Evolutionary conservation across 495 filamentous ascomycete species (phyloP).

Genomic region (Sphaerosporella brunnea): DNA sequence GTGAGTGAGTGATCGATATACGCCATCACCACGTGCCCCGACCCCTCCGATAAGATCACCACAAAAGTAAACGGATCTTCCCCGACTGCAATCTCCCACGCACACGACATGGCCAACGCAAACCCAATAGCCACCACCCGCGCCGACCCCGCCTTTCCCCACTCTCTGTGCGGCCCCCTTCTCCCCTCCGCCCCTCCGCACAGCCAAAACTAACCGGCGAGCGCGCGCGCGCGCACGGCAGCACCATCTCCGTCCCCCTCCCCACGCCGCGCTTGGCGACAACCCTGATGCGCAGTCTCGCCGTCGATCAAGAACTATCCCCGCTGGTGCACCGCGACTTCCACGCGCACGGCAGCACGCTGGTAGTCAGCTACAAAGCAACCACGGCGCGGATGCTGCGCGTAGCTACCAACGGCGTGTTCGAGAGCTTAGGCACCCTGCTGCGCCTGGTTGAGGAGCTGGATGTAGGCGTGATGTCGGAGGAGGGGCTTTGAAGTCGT

Average conservation of each 20-base stretch:
- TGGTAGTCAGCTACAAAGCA: conserved; percentile 64
- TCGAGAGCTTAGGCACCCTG: conserved; percentile 73
- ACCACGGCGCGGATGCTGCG: conserved; percentile 92
- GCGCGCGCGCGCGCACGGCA: conserved; percentile 29
- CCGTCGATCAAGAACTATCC: conserved; percentile 80
- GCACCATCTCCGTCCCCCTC: conserved; percentile 65
- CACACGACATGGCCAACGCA: too few relatives aligned
- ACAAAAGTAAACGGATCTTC: too few relatives aligned
- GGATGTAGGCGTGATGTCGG: conserved; percentile 55
- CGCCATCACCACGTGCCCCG: too few relatives aligned
- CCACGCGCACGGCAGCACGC: conserved; percentile 20
- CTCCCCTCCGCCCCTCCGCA: background rate
- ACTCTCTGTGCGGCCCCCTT: conserved; percentile 39
- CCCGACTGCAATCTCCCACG: too few relatives aligned
- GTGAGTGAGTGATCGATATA: too few relatives aligned
- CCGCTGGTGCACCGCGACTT: conserved; percentile 58
- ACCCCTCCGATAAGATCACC: too few relatives aligned
- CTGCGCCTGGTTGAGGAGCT: conserved; percentile 74
- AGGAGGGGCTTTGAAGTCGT: background rate
- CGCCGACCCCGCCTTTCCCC: conserved; percentile 46
- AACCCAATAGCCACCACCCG: conserved; percentile 25
- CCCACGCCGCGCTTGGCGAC: conserved; percentile 63
- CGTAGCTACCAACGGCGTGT: conserved; percentile 94
- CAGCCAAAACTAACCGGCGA: conserved; percentile 13
- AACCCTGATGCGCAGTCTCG: conserved; percentile 54